Conservation (phyloP, 2,329 filamentous ascomycete genomes). For the Westerdykella ornata region DNA sequence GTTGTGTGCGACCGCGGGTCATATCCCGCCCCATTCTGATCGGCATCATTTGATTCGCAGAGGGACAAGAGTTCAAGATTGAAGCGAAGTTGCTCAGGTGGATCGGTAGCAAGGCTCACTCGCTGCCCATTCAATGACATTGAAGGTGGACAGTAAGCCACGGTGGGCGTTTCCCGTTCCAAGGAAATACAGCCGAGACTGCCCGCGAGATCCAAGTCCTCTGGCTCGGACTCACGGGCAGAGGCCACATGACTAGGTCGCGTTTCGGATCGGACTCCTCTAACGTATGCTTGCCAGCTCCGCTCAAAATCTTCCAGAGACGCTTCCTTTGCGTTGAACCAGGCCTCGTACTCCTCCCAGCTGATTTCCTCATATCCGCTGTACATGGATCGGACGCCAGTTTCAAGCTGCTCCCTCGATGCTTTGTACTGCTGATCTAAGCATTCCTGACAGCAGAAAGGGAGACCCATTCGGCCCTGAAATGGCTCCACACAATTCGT, state of each 20-base stretch:
- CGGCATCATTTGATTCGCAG: too few relatives aligned
- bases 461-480: constrained; percentile 9
- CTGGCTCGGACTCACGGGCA: constrained; percentile 23
- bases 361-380: constrained; percentile 26
- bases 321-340: constrained; percentile 23
- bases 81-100: constrained; percentile 31
- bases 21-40: too few relatives aligned
- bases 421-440: constrained; percentile 23
- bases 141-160: constrained; percentile 5
- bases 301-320: constrained; percentile 23
- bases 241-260: constrained; percentile 29
- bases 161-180: constrained; percentile 21
- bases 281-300: constrained; percentile 22
- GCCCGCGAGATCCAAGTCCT: constrained; percentile 27
- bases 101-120: constrained; percentile 24
- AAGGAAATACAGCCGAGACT: constrained; percentile 30
- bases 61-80: too few relatives aligned
- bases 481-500: constrained; percentile 30
- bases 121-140: constrained; percentile 14
- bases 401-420: constrained; percentile 21
- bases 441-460: constrained; percentile 32
- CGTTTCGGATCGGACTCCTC: constrained; percentile 18
- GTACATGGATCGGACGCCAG: constrained; percentile 23
- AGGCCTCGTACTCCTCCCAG: constrained; percentile 27
- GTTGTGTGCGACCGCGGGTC: too few relatives aligned